A percentile compares a stretch with the other conserved stretches of the same genome.
These are phyloP conservation scores for Hymenoscyphus salicellus DNA, from an alignment of 2,329 filamentous ascomycete species.

Conservation along the genomic window DNA sequence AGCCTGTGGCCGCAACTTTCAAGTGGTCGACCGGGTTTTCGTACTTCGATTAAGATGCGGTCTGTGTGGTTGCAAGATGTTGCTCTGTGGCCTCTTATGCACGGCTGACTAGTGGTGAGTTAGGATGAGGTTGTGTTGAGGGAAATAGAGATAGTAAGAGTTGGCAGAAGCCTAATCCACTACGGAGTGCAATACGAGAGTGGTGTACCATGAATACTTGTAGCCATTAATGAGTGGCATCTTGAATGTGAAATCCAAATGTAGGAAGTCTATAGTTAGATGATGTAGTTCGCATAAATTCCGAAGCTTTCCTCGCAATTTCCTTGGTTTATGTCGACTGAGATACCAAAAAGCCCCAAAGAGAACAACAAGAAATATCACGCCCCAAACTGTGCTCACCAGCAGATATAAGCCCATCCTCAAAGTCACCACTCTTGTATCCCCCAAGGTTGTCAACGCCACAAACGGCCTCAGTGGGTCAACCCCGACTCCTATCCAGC, in stretches of 20 bases:
- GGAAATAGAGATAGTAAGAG: background rate
- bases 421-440: background rate
- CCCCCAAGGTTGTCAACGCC: background rate
- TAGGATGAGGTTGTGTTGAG: constrained; percentile 1
- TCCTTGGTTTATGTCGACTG: background rate
- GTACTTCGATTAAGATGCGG: constrained; percentile 29
- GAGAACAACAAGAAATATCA: background rate
- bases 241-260: background rate
- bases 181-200: background rate
- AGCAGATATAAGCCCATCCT: background rate
- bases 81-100: constrained; percentile 33
- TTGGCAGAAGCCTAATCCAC: background rate
- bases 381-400: background rate
- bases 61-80: constrained; percentile 30
- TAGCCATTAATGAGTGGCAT: constrained; percentile 33
- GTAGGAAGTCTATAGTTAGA: background rate
- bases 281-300: background rate
- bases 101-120: constrained; percentile 25
- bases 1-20: constrained; percentile 31
- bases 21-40: constrained; percentile 32
- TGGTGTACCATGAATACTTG: constrained; percentile 34
- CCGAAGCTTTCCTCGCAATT: background rate
- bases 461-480: background rate
- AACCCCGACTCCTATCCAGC: background rate
- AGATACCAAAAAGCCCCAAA: background rate